Evolutionary conservation across 2,329 filamentous ascomycete species (phyloP).

Genomic region (Diaporthe sp.): DNA sequence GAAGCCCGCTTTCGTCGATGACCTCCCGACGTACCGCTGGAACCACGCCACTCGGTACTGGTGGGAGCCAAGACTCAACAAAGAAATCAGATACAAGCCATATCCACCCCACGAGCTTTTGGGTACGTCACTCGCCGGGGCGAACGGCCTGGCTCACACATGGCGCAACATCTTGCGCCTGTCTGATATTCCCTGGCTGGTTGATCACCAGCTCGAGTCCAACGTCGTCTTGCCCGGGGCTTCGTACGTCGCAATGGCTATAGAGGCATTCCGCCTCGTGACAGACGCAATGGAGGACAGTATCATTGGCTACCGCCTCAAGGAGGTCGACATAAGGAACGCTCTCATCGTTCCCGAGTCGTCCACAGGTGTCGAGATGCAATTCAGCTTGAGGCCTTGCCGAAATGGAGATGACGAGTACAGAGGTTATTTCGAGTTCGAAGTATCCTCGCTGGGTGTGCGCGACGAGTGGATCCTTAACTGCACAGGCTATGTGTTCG

Average conservation of each 20-base stretch:
- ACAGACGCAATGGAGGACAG: conserved; percentile 47
- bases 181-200: conserved; percentile 27
- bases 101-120: conserved; percentile 56
- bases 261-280: conserved; percentile 49
- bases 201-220: conserved; percentile 43
- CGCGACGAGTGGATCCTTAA: conserved; percentile 32
- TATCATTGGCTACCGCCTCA: background rate
- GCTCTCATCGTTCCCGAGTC: background rate
- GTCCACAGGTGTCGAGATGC: background rate
- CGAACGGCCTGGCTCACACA: conserved; percentile 46
- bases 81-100: conserved; percentile 47
- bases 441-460: conserved; percentile 13
- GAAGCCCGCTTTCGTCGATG: background rate
- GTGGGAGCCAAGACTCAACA: background rate
- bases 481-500: conserved; percentile 51
- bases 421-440: conserved; percentile 18
- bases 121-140: conserved; percentile 49
- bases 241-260: conserved; percentile 40
- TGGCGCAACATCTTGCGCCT: conserved; percentile 48
- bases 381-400: conserved; percentile 5
- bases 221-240: conserved; percentile 44
- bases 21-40: too few species aligned
- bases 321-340: background rate
- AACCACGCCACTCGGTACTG: too few species aligned
- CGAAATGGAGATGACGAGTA: background rate